Evolutionary conservation across 1,284 basidiomycete species (phyloP), one percentile per base, ranked within the genome.

Genomic region (Apiotrichum montevideense): DNA sequence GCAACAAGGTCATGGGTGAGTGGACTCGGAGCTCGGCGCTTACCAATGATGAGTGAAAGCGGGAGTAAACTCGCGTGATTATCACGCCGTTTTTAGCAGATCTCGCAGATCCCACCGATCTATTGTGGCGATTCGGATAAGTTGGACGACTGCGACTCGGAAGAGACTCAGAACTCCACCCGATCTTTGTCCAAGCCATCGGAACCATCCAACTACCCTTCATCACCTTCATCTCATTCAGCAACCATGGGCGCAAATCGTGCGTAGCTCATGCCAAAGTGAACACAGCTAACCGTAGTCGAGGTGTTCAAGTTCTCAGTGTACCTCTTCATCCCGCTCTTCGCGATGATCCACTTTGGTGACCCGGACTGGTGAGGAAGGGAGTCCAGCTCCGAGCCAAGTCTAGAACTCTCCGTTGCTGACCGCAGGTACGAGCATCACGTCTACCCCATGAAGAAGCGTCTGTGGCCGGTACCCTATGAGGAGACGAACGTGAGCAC

Each of bases 231-330:
- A 21, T 21, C 21, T 21, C 21, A 29, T 4, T 10, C 11, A 50
- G 40, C 35, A 48, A 62, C 33, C 35, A 62, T 62, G 60, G 60
- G 60, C n/a, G 37, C 8, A 39, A 62, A 62, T 46, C 52, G 60
- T 62, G 51, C 46, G 56, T 34, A n/a, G 13, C n/a, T 5, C 14
- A 8, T n/a, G 49, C 15, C 51, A 15, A 4, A 6, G 13, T 21
- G 21, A 49, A 7, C 2, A 21, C 8, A 4, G 32, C 34, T n/a
- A 15, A 39, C 37, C n/a, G 14, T 42, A 75, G 73, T 93, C 55
- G 90, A 93, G 75, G 82, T 92, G 15, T 88, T 91, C 83, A 90
- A 90, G 77, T 92, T 92, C 66, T 85, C 84, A 2, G 79, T 91
- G 37, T 95, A 96, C 77, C 84, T 95, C 58, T 90, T 91, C 72